Evolutionary conservation across 202 grass and related monocot genomes (phyloP).

Genomic region (Schoenoplectus tabernaemontani): DNA sequence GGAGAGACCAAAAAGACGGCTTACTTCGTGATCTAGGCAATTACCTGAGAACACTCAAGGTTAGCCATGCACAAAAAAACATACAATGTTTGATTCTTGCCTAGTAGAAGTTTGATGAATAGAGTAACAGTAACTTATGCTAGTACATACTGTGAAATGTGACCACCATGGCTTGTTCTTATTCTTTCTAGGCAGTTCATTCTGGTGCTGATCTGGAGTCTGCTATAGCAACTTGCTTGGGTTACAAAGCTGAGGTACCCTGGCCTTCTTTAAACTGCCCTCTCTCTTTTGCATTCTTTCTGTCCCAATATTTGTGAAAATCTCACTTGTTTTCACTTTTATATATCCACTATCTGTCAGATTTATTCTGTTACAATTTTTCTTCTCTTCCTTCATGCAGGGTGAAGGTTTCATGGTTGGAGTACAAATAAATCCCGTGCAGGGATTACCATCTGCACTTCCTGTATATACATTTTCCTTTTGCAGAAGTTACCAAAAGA

Average conservation of each 20-base stretch:
- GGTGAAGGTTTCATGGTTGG: slow-evolving; percentile 99
- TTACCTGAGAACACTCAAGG: slow-evolving; percentile 93
- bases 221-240: slow-evolving; percentile 88
- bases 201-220: slow-evolving; percentile 98
- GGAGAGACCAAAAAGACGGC: slow-evolving; percentile 70
- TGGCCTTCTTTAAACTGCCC: neutral
- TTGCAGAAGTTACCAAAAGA: slow-evolving; percentile 1
- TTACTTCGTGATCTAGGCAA: slow-evolving; percentile 70
- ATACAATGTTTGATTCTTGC: slow-evolving; percentile 1
- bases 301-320: neutral
- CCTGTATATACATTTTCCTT: slow-evolving; percentile 56
- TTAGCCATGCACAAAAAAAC: slow-evolving; percentile 32
- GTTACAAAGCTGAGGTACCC: slow-evolving; percentile 85
- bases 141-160: slow-evolving; percentile 10
- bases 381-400: slow-evolving; percentile 32
- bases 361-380: neutral
- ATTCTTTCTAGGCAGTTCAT: slow-evolving; percentile 79
- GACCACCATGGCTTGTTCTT: slow-evolving; percentile 21
- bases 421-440: slow-evolving; percentile 84
- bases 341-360: neutral
- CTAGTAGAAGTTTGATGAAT: neutral
- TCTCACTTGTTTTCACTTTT: neutral
- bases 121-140: neutral
- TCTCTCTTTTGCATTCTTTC: neutral
- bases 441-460: slow-evolving; percentile 90